Conservation (phyloP, 352 stramenopile genomes). For the Thalassiosira mediterranea region DNA sequence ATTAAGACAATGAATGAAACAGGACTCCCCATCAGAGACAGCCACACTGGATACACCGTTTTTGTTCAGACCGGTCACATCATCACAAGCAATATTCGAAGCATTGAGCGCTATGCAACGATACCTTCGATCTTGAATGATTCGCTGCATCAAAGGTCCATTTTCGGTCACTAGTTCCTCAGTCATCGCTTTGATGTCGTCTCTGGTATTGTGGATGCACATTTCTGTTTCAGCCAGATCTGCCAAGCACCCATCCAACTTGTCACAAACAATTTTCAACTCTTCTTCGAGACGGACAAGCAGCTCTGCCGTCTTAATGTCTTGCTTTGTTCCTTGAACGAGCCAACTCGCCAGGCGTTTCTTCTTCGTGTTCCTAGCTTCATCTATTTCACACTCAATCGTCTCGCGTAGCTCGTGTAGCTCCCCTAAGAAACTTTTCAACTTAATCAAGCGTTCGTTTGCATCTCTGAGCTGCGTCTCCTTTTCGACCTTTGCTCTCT, state of each 20-base stretch:
- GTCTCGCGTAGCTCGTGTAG: slow-evolving; percentile 37
- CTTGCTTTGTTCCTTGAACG: slow-evolving; percentile 72
- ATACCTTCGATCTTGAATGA: slow-evolving; percentile 61
- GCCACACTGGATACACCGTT: slow-evolving; percentile 54
- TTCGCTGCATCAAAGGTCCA: slow-evolving; percentile 67
- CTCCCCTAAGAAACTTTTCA: slow-evolving; percentile 28
- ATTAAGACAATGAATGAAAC: slow-evolving; percentile 49
- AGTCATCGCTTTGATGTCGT: slow-evolving; percentile 57
- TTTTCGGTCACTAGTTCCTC: slow-evolving; percentile 68
- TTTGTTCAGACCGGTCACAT: slow-evolving; percentile 58
- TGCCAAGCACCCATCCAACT: slow-evolving; percentile 38
- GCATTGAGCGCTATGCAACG: slow-evolving; percentile 69
- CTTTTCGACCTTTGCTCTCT: slow-evolving; percentile 17
- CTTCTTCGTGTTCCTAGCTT: slow-evolving; percentile 68
- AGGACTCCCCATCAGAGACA: slow-evolving; percentile 56
- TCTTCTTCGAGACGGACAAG: slow-evolving; percentile 63
- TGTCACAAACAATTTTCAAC: slow-evolving; percentile 32
- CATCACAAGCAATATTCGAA: slow-evolving; percentile 67
- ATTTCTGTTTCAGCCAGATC: slow-evolving; percentile 19
- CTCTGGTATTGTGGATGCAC: slow-evolving; percentile 54
- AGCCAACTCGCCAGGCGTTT: slow-evolving; percentile 67
- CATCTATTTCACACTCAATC: slow-evolving; percentile 61
- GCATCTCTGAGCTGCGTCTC: slow-evolving; percentile 34
- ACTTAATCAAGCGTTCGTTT: slow-evolving; percentile 27
- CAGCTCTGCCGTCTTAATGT: slow-evolving; percentile 78